Percentiles rank a stretch among this genome's conserved stretches.
These are phyloP conservation scores for Tillandsia fasciculata DNA, from an alignment of 176 grass and related monocot genomes.

Conservation along the genomic window DNA sequence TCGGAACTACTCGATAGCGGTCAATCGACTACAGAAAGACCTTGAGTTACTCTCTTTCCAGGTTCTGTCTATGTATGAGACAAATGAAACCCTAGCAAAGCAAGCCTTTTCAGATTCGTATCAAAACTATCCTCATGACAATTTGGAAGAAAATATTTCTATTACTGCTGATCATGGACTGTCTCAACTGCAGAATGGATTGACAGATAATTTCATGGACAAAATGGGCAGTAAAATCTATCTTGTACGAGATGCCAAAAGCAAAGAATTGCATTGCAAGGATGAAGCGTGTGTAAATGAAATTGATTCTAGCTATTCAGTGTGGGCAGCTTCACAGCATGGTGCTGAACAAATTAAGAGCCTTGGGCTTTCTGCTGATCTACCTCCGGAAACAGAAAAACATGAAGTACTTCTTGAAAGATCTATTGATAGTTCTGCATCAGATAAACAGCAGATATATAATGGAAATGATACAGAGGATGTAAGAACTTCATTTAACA, in stretches of 20 bases:
- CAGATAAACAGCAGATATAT: background rate
- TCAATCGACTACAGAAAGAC: constrained; percentile 89
- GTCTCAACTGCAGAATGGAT: constrained; percentile 29
- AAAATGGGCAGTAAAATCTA: background rate
- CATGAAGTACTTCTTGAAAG: constrained; percentile 34
- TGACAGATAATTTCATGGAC: constrained; percentile 16
- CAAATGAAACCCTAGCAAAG: constrained; percentile 83
- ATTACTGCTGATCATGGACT: constrained; percentile 13
- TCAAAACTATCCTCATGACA: constrained; percentile 37
- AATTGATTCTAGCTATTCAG: background rate
- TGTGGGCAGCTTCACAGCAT: constrained; percentile 5
- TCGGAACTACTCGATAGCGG: constrained; percentile 70
- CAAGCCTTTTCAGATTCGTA: constrained; percentile 52
- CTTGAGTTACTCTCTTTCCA: constrained; percentile 90
- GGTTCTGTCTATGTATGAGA: constrained; percentile 96
- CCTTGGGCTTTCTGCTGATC: background rate
- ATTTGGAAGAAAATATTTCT: constrained; percentile 24
- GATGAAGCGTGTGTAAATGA: constrained; percentile 10
- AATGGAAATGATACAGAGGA: constrained; percentile 16
- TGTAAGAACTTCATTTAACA: constrained; percentile 17
- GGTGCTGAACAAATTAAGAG: background rate
- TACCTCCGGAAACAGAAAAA: constrained; percentile 18
- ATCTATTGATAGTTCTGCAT: constrained; percentile 30
- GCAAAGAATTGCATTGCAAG: constrained; percentile 7
- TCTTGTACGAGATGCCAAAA: background rate